Conservation (phyloP, 2,329 filamentous ascomycete species). For the Botrytis porri region DNA sequence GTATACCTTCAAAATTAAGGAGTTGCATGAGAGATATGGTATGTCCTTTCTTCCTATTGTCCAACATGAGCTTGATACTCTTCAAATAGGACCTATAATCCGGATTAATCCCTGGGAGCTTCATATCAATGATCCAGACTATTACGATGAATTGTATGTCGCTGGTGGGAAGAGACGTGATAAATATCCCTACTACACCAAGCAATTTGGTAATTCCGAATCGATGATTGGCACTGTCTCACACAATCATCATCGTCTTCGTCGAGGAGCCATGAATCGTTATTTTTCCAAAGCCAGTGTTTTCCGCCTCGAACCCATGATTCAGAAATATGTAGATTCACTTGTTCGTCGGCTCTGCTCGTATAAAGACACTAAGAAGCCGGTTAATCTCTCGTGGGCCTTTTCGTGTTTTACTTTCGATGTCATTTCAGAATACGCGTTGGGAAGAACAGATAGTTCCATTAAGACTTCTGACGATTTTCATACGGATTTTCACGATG, state of each 20-base stretch:
- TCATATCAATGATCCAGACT: conserved; percentile 39
- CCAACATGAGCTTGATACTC: background rate
- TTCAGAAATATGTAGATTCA: conserved; percentile 24
- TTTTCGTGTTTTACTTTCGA: conserved; percentile 26
- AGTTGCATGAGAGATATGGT: conserved; percentile 44
- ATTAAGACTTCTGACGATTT: conserved; percentile 19
- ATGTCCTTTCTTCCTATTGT: background rate
- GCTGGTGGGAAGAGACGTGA: conserved; percentile 19
- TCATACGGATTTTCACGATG: conserved; percentile 12
- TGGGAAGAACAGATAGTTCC: conserved; percentile 24
- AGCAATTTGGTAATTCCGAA: conserved; percentile 15
- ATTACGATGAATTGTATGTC: conserved; percentile 44
- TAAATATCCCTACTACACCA: conserved; percentile 22
- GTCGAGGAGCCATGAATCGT: conserved; percentile 26
- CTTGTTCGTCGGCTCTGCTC: conserved; percentile 18
- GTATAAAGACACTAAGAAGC: conserved; percentile 17
- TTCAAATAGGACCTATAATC: conserved; percentile 34
- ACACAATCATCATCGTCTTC: conserved; percentile 27
- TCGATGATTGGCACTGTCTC: conserved; percentile 22
- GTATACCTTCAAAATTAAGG: conserved; percentile 44
- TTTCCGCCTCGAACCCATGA: conserved; percentile 25
- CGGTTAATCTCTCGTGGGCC: conserved; percentile 5
- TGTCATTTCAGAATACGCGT: conserved; percentile 34
- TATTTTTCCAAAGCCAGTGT: conserved; percentile 29
- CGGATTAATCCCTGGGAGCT: conserved; percentile 43